These are phyloP conservation scores for Pseudonitzschia multiseries DNA, from an alignment of 108 stramenopile genomes.

Conservation along the genomic window DNA sequence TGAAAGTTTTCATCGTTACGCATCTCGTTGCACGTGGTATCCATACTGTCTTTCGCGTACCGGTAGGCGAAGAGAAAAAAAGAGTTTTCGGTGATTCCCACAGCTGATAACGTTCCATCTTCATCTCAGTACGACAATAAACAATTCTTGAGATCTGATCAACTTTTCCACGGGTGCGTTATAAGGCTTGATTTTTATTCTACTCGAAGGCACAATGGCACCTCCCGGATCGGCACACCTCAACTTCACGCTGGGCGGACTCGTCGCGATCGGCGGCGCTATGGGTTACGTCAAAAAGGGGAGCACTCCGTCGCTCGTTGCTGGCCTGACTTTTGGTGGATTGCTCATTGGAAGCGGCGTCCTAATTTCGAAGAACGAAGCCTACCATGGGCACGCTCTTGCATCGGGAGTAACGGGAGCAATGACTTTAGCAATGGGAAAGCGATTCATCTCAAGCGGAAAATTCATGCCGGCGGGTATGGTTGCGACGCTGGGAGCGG, in stretches of 20 bases:
- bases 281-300: slow-evolving; percentile 64
- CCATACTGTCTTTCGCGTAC: too few relatives aligned
- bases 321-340: slow-evolving; percentile 58
- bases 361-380: slow-evolving; percentile 62
- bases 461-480: slow-evolving; percentile 80
- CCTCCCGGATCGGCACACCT: slow-evolving; percentile 79
- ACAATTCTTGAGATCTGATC: too few relatives aligned
- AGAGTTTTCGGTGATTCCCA: too few relatives aligned
- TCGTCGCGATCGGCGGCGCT: slow-evolving; percentile 61
- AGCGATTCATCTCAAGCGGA: slow-evolving; percentile 62
- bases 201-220: slow-evolving; percentile 2
- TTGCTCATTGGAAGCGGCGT: slow-evolving; percentile 66
- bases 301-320: slow-evolving; percentile 34
- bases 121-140: too few relatives aligned
- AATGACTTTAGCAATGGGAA: slow-evolving; percentile 70
- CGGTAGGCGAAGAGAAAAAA: too few relatives aligned
- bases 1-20: too few relatives aligned
- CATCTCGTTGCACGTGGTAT: too few relatives aligned
- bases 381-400: slow-evolving; percentile 72
- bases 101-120: too few relatives aligned
- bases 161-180: too few relatives aligned
- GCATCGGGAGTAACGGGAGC: slow-evolving; percentile 54
- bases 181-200: too few relatives aligned
- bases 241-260: slow-evolving; percentile 63
- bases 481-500: slow-evolving; percentile 48